Conservation (phyloP, 768 basidiomycete species). For the Rhodotorula diobovata region DNA sequence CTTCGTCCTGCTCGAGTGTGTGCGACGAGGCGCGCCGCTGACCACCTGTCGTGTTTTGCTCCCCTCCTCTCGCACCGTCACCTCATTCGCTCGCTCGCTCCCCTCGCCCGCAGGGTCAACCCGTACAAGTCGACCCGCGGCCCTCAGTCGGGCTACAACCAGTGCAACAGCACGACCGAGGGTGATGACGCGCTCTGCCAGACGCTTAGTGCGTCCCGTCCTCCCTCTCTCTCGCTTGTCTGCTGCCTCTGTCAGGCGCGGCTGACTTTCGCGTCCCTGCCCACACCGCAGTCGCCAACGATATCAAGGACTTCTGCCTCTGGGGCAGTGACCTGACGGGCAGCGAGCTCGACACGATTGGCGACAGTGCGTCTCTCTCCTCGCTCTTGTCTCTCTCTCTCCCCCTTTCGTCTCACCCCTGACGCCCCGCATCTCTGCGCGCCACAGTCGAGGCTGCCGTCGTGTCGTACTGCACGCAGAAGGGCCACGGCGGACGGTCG, state of each 20-base stretch:
- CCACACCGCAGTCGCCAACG: slow-evolving; percentile 22
- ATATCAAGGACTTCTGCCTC: slow-evolving; percentile 37
- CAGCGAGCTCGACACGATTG: slow-evolving; percentile 2
- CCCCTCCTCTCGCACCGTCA: not conserved
- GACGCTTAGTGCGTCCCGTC: slow-evolving; percentile 25
- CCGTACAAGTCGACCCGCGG: slow-evolving; percentile 13
- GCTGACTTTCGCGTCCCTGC: too few species aligned
- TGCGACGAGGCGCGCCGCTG: not conserved
- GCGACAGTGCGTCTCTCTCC: not conserved
- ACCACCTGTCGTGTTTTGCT: not conserved
- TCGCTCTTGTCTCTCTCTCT: not conserved
- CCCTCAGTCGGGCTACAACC: slow-evolving; percentile 10
- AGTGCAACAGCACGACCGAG: slow-evolving; percentile 22
- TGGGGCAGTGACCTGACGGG: slow-evolving; percentile 15
- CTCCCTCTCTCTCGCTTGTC: not conserved
- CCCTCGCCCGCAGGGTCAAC: slow-evolving; percentile 26
- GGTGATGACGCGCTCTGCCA: slow-evolving; percentile 21
- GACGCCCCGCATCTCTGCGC: not conserved
- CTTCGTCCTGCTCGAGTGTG: not conserved
- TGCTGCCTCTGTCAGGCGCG: too few species aligned
- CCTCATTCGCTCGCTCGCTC: not conserved
- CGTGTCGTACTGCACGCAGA: slow-evolving; percentile 42
- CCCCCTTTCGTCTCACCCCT: not conserved
- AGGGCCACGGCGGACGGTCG: slow-evolving; percentile 62
- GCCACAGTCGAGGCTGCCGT: slow-evolving; percentile 23